Percentiles rank a stretch among this genome's conserved stretches.
These are phyloP conservation scores for Hibiscus tridactylites DNA, from an alignment of 345 rosid species.

Conservation along the genomic window DNA sequence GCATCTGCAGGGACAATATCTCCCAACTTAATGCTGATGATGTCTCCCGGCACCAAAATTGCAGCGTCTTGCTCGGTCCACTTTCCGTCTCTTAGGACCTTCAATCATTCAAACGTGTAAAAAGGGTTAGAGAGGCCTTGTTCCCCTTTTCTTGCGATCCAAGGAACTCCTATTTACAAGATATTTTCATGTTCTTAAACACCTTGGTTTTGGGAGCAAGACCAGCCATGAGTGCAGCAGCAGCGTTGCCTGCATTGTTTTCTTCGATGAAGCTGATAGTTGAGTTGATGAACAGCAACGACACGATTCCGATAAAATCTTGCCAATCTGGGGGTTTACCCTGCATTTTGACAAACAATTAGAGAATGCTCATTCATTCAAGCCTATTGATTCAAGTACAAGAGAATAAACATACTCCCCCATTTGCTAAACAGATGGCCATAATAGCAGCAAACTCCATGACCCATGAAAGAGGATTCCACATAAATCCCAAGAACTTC, in stretches of 20 bases:
- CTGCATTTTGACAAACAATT: slow-evolving; percentile 20
- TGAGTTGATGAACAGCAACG: slow-evolving; percentile 11
- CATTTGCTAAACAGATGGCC: slow-evolving; percentile 68
- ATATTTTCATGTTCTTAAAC: background rate
- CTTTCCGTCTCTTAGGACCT: slow-evolving; percentile 28
- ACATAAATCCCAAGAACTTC: slow-evolving; percentile 68
- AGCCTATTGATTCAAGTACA: background rate
- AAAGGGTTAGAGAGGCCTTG: background rate
- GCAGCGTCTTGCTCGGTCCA: slow-evolving; percentile 15
- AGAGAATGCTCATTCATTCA: background rate
- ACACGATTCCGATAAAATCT: slow-evolving; percentile 12
- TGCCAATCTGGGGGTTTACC: slow-evolving; percentile 49
- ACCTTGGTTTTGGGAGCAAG: slow-evolving; percentile 20
- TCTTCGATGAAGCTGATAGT: slow-evolving; percentile 17
- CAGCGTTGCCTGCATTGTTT: slow-evolving; percentile 15
- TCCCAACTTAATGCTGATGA: slow-evolving; percentile 15
- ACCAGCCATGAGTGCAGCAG: slow-evolving; percentile 18
- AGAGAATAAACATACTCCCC: slow-evolving; percentile 32
- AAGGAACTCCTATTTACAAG: background rate
- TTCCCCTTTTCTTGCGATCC: background rate
- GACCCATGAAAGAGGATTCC: slow-evolving; percentile 82
- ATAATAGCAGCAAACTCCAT: slow-evolving; percentile 68
- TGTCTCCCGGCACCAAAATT: slow-evolving; percentile 15
- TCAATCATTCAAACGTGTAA: background rate
- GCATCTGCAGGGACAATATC: slow-evolving; percentile 17